Percentiles rank a stretch among this genome's conserved stretches.
These are phyloP conservation scores for Globisporangium apiculatum DNA, from an alignment of 352 stramenopile species.

Conservation along the genomic window DNA sequence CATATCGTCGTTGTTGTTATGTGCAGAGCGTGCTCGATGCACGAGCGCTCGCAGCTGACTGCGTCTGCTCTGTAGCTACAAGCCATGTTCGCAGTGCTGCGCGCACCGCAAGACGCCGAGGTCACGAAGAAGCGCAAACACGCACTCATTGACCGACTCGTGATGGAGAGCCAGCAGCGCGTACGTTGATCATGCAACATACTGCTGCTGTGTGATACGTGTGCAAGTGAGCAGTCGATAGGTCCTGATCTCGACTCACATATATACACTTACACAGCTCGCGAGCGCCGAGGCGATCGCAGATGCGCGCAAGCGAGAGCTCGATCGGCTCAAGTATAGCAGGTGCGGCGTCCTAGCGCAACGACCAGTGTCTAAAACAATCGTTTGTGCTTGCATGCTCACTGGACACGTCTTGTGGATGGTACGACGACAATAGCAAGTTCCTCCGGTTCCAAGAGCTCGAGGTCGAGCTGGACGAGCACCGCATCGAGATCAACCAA, in stretches of 20 bases:
- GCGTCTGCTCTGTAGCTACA: conserved; percentile 29
- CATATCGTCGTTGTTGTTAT: background rate
- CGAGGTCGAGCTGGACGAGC: conserved; percentile 56
- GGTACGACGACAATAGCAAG: conserved; percentile 27
- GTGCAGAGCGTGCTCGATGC: background rate
- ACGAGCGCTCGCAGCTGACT: too few relatives aligned
- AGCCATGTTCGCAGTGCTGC: conserved; percentile 43
- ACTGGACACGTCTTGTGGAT: background rate
- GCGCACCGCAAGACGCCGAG: conserved; percentile 52
- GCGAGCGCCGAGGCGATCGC: conserved; percentile 42
- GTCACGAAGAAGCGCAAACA: conserved; percentile 53
- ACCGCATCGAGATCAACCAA: conserved; percentile 41
- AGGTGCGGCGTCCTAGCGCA: conserved; percentile 20
- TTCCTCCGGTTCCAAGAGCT: conserved; percentile 65
- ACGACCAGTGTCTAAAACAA: background rate
- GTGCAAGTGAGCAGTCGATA: too few relatives aligned
- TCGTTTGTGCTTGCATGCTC: background rate
- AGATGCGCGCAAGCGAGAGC: conserved; percentile 45
- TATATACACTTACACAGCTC: conserved; percentile 16
- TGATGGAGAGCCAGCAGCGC: conserved; percentile 49
- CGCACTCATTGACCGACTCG: conserved; percentile 51
- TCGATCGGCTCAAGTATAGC: conserved; percentile 46
- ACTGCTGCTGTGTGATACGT: too few relatives aligned
- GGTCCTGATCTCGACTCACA: too few relatives aligned
- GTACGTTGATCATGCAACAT: conserved; percentile 14